Evolutionary conservation across 208 protist species (phyloP).

Genomic region (Balamuthia mandrillaris): DNA sequence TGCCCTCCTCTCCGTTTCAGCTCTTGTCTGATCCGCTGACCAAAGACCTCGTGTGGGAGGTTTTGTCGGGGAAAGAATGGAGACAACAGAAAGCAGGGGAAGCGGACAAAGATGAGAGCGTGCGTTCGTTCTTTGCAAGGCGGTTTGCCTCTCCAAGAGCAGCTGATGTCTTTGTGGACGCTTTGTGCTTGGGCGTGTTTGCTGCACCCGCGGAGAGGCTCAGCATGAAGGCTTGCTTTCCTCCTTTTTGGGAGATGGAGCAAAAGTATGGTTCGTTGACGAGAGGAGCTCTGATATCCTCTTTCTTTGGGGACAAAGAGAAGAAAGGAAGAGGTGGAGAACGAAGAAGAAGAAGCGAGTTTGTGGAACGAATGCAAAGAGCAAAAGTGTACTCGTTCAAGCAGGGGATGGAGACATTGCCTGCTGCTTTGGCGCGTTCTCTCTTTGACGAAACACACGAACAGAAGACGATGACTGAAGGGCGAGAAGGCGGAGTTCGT

Average conservation of each 20-base stretch:
- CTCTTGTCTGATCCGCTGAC: not conserved
- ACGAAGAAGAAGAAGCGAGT: too few relatives aligned
- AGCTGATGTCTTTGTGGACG: not conserved
- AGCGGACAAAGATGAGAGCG: not conserved
- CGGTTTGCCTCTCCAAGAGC: slow-evolving; percentile 7
- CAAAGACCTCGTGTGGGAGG: too few relatives aligned
- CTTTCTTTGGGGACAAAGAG: too few relatives aligned
- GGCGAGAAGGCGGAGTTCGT: too few relatives aligned
- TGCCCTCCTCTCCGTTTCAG: not conserved
- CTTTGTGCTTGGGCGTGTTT: slow-evolving; percentile 13
- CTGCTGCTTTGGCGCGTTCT: not conserved
- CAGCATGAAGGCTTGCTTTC: not conserved
- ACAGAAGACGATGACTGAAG: too few relatives aligned
- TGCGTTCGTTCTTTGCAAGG: not conserved
- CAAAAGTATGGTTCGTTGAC: slow-evolving; percentile 13
- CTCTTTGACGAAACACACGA: too few relatives aligned
- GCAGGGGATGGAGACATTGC: not conserved
- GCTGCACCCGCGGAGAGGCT: not conserved
- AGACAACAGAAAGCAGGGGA: too few relatives aligned
- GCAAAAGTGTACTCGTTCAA: slow-evolving; percentile 10
- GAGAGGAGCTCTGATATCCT: not conserved
- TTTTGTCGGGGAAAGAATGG: too few relatives aligned
- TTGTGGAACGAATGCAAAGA: not conserved
- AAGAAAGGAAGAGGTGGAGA: too few relatives aligned
- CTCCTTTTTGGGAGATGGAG: not conserved